Evolutionary conservation across 2,329 filamentous ascomycete genomes (phyloP).

Genomic region (Alternaria triticimaculans): DNA sequence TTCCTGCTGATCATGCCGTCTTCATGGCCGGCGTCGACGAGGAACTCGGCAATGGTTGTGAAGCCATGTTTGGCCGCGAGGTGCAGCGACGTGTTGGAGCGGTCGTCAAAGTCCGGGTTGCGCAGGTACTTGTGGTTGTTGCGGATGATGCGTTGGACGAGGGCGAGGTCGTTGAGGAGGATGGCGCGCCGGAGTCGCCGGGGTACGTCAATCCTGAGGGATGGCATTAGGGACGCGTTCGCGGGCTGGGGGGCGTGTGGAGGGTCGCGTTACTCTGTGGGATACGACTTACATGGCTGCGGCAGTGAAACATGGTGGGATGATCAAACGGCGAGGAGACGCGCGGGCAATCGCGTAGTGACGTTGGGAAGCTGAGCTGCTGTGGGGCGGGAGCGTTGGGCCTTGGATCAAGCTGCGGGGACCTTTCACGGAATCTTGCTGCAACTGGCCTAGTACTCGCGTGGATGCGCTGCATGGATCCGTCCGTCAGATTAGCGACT

Average conservation of each 20-base stretch:
- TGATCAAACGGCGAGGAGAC: conserved; percentile 7
- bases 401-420: conserved; percentile 26
- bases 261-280: neutral
- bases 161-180: conserved; percentile 72
- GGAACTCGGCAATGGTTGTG: conserved; percentile 70
- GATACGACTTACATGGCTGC: conserved; percentile 30
- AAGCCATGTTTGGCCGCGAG: conserved; percentile 78
- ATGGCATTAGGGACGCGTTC: neutral
- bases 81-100: conserved; percentile 85
- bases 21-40: conserved; percentile 80
- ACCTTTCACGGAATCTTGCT: conserved; percentile 34
- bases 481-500: conserved; percentile 6
- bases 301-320: conserved; percentile 31
- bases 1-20: conserved; percentile 71
- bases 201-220: conserved; percentile 73
- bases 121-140: conserved; percentile 74
- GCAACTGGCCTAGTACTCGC: conserved; percentile 27
- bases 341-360: conserved; percentile 2
- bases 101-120: conserved; percentile 77
- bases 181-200: conserved; percentile 84
- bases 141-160: conserved; percentile 78
- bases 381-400: conserved; percentile 15
- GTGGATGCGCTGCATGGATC: conserved; percentile 25
- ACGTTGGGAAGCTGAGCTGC: conserved; percentile 11
- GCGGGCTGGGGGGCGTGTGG: neutral